phyloP scores from a whole-genome alignment of 768 basidiomycete species.

The Terana coerulea region DNA sequence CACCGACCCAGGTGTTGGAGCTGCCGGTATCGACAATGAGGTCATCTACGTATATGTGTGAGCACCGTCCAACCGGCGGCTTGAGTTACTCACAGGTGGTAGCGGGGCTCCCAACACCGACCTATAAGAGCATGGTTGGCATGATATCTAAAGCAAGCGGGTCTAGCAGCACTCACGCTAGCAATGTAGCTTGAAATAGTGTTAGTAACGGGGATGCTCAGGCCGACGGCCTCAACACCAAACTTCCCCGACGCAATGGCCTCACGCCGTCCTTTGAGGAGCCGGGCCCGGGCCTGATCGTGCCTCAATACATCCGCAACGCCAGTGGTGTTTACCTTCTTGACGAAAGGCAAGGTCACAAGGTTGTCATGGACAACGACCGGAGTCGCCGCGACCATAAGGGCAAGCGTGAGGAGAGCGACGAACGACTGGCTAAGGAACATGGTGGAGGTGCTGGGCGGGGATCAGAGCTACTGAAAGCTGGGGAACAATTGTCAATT shows the following conservation, averaged over 20 bases:
- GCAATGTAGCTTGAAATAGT: slow-evolving; percentile 37
- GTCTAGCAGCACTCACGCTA: slow-evolving; percentile 14
- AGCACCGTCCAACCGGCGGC: not conserved
- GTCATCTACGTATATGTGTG: slow-evolving; percentile 32
- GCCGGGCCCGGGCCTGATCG: slow-evolving; percentile 48
- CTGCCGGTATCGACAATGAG: slow-evolving; percentile 64
- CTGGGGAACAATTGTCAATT: not conserved
- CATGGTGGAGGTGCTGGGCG: slow-evolving; percentile 12
- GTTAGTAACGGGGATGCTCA: slow-evolving; percentile 39
- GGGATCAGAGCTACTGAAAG: slow-evolving; percentile 5
- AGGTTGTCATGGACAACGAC: slow-evolving; percentile 19
- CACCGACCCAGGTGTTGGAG: slow-evolving; percentile 73
- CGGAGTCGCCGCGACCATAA: slow-evolving; percentile 22
- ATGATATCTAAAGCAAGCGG: not conserved
- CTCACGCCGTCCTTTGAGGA: slow-evolving; percentile 36
- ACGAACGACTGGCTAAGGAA: slow-evolving; percentile 21
- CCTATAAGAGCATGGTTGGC: slow-evolving; percentile 13
- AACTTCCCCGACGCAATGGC: slow-evolving; percentile 23
- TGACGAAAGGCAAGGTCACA: slow-evolving; percentile 48
- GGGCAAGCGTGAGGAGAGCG: slow-evolving; percentile 21
- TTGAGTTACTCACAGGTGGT: slow-evolving; percentile 17
- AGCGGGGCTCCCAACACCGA: slow-evolving; percentile 23
- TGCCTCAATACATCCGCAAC: slow-evolving; percentile 43
- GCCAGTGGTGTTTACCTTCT: slow-evolving; percentile 48
- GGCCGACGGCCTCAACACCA: slow-evolving; percentile 12